Percentiles rank a stretch among this genome's conserved stretches.
Conservation (phyloP, 106 monocot genomes). For the Acorus gramineus region DNA sequence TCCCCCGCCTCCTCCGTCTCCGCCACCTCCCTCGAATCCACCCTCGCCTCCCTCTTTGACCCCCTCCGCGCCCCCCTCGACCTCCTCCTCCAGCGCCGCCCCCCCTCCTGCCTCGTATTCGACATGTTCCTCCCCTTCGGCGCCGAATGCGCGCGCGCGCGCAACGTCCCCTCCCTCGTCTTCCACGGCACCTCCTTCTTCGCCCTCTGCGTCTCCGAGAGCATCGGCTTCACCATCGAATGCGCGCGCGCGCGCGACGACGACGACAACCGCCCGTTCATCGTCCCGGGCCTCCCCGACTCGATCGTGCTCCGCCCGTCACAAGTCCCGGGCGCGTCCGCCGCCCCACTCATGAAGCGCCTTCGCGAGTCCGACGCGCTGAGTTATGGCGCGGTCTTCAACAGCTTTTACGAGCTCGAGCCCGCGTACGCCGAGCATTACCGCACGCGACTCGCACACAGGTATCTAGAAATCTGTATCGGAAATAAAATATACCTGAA, state of each 20-base stretch:
- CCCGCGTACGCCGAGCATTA: too few relatives aligned
- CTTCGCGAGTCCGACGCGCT: background rate
- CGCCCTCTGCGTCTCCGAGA: background rate
- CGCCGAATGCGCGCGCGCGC: slow-evolving; percentile 8
- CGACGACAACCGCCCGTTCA: slow-evolving; percentile 1
- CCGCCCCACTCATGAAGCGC: too few relatives aligned
- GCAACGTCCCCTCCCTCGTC: slow-evolving; percentile 17
- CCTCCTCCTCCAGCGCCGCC: slow-evolving; percentile 4
- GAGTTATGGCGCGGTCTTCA: slow-evolving; percentile 27
- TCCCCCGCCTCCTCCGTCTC: too few relatives aligned
- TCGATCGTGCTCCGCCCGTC: slow-evolving; percentile 15
- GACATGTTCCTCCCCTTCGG: slow-evolving; percentile 34
- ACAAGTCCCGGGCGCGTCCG: background rate
- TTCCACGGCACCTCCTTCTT: slow-evolving; percentile 32
- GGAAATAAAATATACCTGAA: too few relatives aligned
- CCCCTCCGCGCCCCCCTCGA: slow-evolving; percentile 6
- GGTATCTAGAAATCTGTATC: too few relatives aligned
- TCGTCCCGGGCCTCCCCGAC: slow-evolving; percentile 27
- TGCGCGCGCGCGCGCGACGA: background rate
- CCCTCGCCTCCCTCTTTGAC: slow-evolving; percentile 1
- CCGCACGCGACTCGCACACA: too few relatives aligned
- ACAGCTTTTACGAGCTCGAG: background rate
- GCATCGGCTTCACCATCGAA: background rate
- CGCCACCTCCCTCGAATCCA: background rate
- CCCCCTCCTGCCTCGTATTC: slow-evolving; percentile 22